Percentiles rank a stretch among this genome's conserved stretches.
phyloP scores from a whole-genome alignment of 2,329 filamentous ascomycete species.

The Paracoccidioides brasiliensis region DNA sequence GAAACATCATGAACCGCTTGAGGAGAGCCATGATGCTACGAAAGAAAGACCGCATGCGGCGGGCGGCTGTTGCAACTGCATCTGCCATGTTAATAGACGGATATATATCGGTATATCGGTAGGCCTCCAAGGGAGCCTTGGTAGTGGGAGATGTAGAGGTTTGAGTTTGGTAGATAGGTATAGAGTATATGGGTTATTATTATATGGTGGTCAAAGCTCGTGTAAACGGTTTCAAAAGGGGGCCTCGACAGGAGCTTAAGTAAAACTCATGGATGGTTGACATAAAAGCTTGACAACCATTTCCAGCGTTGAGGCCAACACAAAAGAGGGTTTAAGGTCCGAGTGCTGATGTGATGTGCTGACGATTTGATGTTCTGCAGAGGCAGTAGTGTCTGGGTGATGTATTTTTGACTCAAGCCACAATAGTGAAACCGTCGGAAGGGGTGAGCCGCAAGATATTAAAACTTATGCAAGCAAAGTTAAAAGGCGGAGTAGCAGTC shows the following conservation, averaged over 20 bases:
- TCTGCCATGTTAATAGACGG: slow-evolving; percentile 5
- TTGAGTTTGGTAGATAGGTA: not conserved
- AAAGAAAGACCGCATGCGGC: slow-evolving; percentile 30
- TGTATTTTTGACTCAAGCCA: too few relatives aligned
- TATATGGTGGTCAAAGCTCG: not conserved
- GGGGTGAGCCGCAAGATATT: not conserved
- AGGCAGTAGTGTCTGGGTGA: too few relatives aligned
- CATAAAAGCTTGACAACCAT: not conserved
- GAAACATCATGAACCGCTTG: slow-evolving; percentile 30
- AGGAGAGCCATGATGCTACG: slow-evolving; percentile 27
- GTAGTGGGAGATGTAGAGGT: not conserved
- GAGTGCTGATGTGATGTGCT: not conserved
- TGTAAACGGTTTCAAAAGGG: not conserved
- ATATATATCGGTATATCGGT: not conserved
- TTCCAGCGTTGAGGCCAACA: not conserved
- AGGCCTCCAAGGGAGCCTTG: not conserved
- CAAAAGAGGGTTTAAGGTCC: not conserved
- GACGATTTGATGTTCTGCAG: too few relatives aligned
- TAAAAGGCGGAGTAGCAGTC: not conserved
- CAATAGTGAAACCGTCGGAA: not conserved
- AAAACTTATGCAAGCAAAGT: not conserved
- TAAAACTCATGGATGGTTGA: not conserved
- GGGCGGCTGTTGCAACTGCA: slow-evolving; percentile 27
- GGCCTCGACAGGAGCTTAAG: not conserved
- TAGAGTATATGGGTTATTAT: not conserved